phyloP scores from a whole-genome alignment of 352 stramenopile species.

The Aphanomyces astaci region DNA sequence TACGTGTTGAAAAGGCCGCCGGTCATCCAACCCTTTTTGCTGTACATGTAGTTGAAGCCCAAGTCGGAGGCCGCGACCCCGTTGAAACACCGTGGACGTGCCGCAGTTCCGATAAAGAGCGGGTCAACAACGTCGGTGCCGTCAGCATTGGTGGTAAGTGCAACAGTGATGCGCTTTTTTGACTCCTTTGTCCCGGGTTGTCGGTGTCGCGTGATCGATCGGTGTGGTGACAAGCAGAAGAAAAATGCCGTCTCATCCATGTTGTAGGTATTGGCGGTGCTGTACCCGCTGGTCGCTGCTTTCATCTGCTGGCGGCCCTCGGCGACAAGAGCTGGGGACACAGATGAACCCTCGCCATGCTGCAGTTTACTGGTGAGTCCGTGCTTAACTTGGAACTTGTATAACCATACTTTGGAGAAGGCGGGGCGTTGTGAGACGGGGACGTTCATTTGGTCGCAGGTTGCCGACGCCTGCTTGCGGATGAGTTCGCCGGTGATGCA shows the following conservation, averaged over 20 bases:
- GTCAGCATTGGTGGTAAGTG: background rate
- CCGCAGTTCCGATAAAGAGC: background rate
- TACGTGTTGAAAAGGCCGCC: conserved; percentile 1
- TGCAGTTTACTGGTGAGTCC: conserved; percentile 15
- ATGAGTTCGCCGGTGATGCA: too few relatives aligned
- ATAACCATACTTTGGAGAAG: conserved; percentile 14
- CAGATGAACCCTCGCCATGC: conserved; percentile 13
- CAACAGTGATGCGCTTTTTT: conserved; percentile 8
- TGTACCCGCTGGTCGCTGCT: conserved; percentile 4
- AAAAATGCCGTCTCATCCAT: too few relatives aligned
- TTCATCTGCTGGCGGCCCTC: background rate
- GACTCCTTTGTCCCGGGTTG: too few relatives aligned
- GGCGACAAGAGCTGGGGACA: background rate
- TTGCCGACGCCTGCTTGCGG: background rate
- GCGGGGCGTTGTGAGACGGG: background rate
- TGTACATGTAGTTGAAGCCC: background rate
- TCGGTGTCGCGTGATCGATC: too few relatives aligned
- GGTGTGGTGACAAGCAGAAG: too few relatives aligned
- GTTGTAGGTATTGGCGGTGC: background rate
- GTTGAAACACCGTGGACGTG: background rate
- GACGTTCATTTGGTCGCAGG: background rate
- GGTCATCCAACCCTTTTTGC: background rate
- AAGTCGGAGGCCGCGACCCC: background rate
- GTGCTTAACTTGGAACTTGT: conserved; percentile 16
- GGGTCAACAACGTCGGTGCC: background rate